Evolutionary conservation across 2,329 filamentous ascomycete genomes (phyloP), one percentile per base, ranked within the genome.

Genomic region (Xylaria sp.): DNA sequence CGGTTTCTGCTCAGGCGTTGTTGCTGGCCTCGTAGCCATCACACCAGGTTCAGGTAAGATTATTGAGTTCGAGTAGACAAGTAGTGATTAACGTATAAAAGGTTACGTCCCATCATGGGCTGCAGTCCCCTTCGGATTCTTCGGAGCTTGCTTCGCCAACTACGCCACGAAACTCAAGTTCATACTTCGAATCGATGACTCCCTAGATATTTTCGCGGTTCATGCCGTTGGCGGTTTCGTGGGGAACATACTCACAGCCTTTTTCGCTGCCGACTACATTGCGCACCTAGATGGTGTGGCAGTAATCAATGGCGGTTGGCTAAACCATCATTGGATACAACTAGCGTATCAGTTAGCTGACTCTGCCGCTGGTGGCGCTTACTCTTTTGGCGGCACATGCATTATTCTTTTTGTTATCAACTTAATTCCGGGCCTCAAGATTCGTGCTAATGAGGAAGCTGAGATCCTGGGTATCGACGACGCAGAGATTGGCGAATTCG

Each of bases 161-260:
- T 96, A 96, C 76, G 93, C 91, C 36, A 97, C 93, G 20, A 96
- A 97, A 82, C 85, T 97, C 74, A 97, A 97, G 82, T 96, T 95
- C 79, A 81, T 93, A 67, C 82, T 96, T 57, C 84, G 86, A 63
- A 89, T 94, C 72, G 93, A 97, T 74, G 93, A 97, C 74, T 92
- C 92, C 3, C 86, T 97, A 60, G 93, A 97, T 79, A 96, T 96
- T 78, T 96, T 95, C 74, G 92, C 92, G 22, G 92, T 94, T 11
- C 92, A 96, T 77, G 91, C 85, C 55, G 84, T 96, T 58, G 92
- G 92, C 56, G 92, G 92, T 51, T 78, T 95, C 15, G 89, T 94
- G 56, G 92, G 92, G 64, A 95, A 95, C 77, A 84, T 95, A 63
- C 83, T 90, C 71, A 96, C 92, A 2, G 92, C 86, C 38, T 89